Percentiles rank a stretch among this genome's conserved stretches.
Evolutionary conservation across 2,329 filamentous ascomycete species (phyloP).

Genomic region (Sordariomycetes sp.): DNA sequence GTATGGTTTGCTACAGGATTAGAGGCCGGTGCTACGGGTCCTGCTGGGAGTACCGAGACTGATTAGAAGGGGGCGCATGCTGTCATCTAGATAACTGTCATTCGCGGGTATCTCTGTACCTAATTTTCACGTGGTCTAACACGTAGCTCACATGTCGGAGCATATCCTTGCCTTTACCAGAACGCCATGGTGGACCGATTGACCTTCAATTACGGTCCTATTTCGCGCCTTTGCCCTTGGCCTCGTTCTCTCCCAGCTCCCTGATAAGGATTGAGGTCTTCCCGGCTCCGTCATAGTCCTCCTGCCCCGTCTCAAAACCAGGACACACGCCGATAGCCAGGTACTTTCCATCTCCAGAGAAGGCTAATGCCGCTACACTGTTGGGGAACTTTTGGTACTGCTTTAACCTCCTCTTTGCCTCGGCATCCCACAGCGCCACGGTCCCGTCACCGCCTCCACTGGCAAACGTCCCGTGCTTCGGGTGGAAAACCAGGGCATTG

Average conservation of each 20-base stretch:
- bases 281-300: conserved; percentile 66
- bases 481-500: conserved; percentile 83
- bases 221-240: conserved; percentile 74
- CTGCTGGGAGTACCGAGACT: too few species aligned
- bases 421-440: conserved; percentile 88
- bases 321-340: conserved; percentile 76
- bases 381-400: conserved; percentile 81
- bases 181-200: conserved; percentile 5
- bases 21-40: too few species aligned
- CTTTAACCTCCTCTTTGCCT: conserved; percentile 80
- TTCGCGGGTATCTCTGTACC: neutral
- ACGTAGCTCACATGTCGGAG: neutral
- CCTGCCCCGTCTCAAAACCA: conserved; percentile 79
- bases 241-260: conserved; percentile 79
- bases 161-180: conserved; percentile 1
- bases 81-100: too few species aligned
- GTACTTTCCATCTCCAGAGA: conserved; percentile 67
- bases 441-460: conserved; percentile 84
- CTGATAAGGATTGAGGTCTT: conserved; percentile 71
- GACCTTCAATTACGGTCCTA: conserved; percentile 16
- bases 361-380: conserved; percentile 68
- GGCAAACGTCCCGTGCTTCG: conserved; percentile 74
- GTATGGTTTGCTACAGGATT: too few species aligned
- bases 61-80: too few species aligned
- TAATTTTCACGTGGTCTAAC: neutral